Base-by-base conservation (phyloP, 164 flowering plant genomes). In the Magnolia changhungtana region DNA sequence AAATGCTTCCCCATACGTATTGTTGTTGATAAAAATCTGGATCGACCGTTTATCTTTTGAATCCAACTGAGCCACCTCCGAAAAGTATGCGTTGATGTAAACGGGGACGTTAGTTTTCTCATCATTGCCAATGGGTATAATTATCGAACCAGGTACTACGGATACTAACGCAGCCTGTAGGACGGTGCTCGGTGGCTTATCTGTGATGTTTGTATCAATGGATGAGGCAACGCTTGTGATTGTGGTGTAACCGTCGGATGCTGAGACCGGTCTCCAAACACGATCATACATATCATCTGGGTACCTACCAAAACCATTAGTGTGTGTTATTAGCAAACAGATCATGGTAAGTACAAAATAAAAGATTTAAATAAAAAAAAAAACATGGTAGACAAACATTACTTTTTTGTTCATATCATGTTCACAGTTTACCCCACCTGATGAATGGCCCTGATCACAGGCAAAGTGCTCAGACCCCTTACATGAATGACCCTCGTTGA, bases 201-300 rank as follows among this genome's bases (percentile, higher is more conserved):
- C 86, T 1, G 49, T 27, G 1, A 19, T 7, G 69, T 74, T 21
- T 7, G 61, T 55, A 8, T 50, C 10, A 6, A 31, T 78, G 20
- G 73, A 10, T 6, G 7, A 1, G 0, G 73, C 63, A 14, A 72
- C 78, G 37, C 78, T 79, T 23, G 77, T 23, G 13, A 81, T 74
- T 3, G 8, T 67, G 1, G 50, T 65, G 11, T 50, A 6, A 16
- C 50, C 29, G 1, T 2, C 21, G 8, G 8, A 20, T 16, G 24
- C 7, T 2, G 0, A 0, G 0, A 10, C 69, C 0, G 87, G 79
- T 37, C 1, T 31, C 94, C 92, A 90, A 6, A 84, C 68, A 52
- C 92, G 78, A 69, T 87, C 88, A 50, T 86, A 87, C 6, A 21
- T 13, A 79, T 90, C 94, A 27, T 70, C 71, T 2, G 84, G 74